Evolutionary conservation across 306 rosid genomes (phyloP), one percentile per base, ranked within the genome.

Genomic region (Acmispon strigosus): DNA sequence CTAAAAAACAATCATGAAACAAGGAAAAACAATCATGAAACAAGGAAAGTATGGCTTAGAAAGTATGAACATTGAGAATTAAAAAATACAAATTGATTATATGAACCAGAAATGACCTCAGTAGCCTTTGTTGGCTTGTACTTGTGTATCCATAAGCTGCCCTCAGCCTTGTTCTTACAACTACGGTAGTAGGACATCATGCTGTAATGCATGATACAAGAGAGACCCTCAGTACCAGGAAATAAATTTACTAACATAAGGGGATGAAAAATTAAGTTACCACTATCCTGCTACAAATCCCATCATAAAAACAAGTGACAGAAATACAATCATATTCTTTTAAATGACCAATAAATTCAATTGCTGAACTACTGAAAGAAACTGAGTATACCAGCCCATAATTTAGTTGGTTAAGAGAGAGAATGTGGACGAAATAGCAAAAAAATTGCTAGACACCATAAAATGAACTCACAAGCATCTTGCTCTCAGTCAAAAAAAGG

Each of bases 101-200:
- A 67, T 18, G 37, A 51, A 70, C 32, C 29, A 81, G 66, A 74
- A 18, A 53, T 69, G 7, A 88, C 98, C 93, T 90, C 94, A 36
- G 10, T 24, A n/a, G 90, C 90, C 74, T 64, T 90, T 77, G 69
- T 78, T 71, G 98, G 98, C 80, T 80, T 92, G 84, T 94, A 94
- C 70, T 86, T 87, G 17, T 86, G 47, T 10, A 80, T 82, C 98
- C 98, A 94, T 78, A 89, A 73, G 76, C 84, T 74, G 71, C 82
- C 57, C 72, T 73, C 77, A 24, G 84, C 62, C 76, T 79, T 84
- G 42, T 69, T 61, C 76, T 79, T 61, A 83, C 81, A 76, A 77
- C 75, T 72, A 70, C 56, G 74, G 80, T 77, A 78, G 83, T 77
- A 85, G 19, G 84, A 69, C 59, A 64, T 74, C 82, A 65, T 76